A percentile compares a stretch with the other conserved stretches of the same genome.
phyloP scores from a whole-genome alignment of 805 yeast genomes.

The Saccharomycopsis microspora region DNA sequence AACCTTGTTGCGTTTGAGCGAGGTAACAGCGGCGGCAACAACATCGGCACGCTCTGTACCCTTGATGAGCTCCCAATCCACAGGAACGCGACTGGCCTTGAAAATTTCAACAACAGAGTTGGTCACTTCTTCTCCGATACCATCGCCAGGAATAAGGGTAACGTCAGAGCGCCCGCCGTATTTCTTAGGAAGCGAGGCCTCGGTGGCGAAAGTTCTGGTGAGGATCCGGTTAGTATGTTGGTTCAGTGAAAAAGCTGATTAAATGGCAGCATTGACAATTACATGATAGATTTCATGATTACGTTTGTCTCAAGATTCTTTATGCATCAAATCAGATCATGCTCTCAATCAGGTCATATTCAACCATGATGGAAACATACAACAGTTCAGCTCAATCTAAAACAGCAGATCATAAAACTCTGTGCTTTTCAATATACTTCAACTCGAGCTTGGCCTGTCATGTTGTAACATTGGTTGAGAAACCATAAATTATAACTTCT shows the following conservation, averaged over 20 bases:
- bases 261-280: background rate
- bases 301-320: too few relatives aligned
- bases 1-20: conserved; percentile 90
- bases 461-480: too few relatives aligned
- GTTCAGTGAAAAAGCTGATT: background rate
- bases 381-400: too few relatives aligned
- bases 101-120: conserved; percentile 88
- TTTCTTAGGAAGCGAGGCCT: conserved; percentile 70
- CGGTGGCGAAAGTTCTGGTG: conserved; percentile 35
- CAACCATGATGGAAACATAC: too few relatives aligned
- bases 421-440: too few relatives aligned
- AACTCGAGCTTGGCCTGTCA: too few relatives aligned
- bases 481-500: too few relatives aligned
- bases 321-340: too few relatives aligned
- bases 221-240: background rate
- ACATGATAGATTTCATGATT: background rate
- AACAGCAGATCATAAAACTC: too few relatives aligned
- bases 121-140: conserved; percentile 93
- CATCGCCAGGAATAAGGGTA: conserved; percentile 95
- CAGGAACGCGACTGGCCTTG: conserved; percentile 78
- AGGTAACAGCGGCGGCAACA: conserved; percentile 76
- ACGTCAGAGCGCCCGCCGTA: conserved; percentile 93
- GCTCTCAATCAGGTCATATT: too few relatives aligned
- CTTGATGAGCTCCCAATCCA: conserved; percentile 83
- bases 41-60: conserved; percentile 47